Conservation (phyloP, 2,329 filamentous ascomycete genomes). For the Lasiodiplodia citricola region DNA sequence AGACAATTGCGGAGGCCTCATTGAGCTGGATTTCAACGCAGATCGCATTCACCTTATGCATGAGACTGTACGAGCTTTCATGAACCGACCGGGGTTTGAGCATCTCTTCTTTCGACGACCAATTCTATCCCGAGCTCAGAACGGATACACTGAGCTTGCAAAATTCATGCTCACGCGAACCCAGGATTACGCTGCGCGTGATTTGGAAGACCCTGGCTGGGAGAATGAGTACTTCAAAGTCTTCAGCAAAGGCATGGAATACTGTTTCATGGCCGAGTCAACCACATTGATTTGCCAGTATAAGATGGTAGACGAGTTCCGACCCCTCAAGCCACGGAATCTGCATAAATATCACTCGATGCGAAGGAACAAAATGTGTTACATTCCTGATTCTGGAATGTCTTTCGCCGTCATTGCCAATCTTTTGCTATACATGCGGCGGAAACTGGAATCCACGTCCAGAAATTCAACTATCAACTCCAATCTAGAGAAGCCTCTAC, state of each 20-base stretch:
- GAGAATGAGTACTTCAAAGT: too few relatives aligned
- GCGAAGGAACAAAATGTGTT: not conserved
- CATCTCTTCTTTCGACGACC: not conserved
- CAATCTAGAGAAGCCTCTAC: not conserved
- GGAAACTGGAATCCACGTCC: not conserved
- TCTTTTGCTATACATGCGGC: not conserved
- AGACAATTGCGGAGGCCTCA: not conserved
- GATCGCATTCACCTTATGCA: not conserved
- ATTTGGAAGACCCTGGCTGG: too few relatives aligned
- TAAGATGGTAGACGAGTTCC: not conserved
- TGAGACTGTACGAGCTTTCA: not conserved
- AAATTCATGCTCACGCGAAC: not conserved
- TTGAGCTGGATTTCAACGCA: not conserved
- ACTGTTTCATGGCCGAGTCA: not conserved
- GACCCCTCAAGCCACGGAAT: too few relatives aligned
- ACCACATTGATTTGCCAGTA: not conserved
- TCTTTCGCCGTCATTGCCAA: not conserved
- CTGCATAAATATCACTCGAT: too few relatives aligned
- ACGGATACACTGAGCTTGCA: constrained; percentile 3
- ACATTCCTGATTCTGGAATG: not conserved
- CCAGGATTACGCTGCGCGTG: too few relatives aligned
- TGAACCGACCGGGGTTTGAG: not conserved
- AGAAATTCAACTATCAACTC: not conserved
- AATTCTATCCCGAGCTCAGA: not conserved
- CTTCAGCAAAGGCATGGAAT: not conserved